phyloP scores from a whole-genome alignment of 805 yeast genomes.

The Yamadazyma tumulicola region DNA sequence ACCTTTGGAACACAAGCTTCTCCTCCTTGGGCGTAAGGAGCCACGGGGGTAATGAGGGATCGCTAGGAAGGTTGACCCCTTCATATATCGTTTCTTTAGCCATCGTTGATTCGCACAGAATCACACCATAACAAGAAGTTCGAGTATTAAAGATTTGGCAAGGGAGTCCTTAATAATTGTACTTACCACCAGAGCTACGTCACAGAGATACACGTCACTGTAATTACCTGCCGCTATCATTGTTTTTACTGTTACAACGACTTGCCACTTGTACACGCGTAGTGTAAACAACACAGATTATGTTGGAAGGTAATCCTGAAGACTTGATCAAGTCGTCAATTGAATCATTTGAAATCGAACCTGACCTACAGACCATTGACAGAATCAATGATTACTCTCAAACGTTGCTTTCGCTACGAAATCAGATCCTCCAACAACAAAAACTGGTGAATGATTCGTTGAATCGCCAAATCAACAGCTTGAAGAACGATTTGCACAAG shows the following conservation, averaged over 20 bases:
- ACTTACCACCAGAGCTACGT: too few species aligned
- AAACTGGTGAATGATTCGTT: conserved; percentile 10
- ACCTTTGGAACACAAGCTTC: conserved; percentile 63
- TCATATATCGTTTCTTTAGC: conserved; percentile 30
- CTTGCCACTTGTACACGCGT: too few species aligned
- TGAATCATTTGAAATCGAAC: conserved; percentile 49
- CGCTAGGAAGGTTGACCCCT: conserved; percentile 35
- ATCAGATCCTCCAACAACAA: conserved; percentile 17
- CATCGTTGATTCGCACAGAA: too few species aligned
- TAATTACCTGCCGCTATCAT: too few species aligned
- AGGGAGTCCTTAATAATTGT: too few species aligned
- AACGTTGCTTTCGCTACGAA: conserved; percentile 26
- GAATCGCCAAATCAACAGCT: conserved; percentile 8
- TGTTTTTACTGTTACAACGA: too few species aligned
- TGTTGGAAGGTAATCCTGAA: conserved; percentile 32
- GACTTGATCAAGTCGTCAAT: conserved; percentile 38
- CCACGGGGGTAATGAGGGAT: conserved; percentile 66
- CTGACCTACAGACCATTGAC: conserved; percentile 46
- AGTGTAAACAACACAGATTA: conserved; percentile 7
- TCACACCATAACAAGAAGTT: too few species aligned
- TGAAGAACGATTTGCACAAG: conserved; percentile 13
- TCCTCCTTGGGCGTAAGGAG: conserved; percentile 74
- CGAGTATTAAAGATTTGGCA: too few species aligned
- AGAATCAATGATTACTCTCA: conserved; percentile 32
- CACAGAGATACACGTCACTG: too few species aligned